Evolutionary conservation across 768 basidiomycete genomes (phyloP), one percentile per base, ranked within the genome.

Genomic region (Mycena rebaudengoi): DNA sequence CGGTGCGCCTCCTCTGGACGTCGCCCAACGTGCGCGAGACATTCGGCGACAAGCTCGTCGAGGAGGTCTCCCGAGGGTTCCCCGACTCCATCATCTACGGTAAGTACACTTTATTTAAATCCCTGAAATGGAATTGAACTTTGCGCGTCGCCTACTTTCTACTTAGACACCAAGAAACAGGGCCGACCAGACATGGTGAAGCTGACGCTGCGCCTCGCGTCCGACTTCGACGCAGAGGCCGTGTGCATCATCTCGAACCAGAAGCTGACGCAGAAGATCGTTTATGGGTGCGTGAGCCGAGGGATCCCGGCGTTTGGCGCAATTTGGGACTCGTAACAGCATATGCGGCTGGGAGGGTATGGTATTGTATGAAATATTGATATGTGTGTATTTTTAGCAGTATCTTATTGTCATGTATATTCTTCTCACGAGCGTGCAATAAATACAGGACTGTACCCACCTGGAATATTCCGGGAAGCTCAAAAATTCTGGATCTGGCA

Each of bases 301-400:
- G 85, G 85, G 3, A 85, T 87, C 50, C 84, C 86, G 23, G 85
- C 85, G 5, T 88, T 85, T 60, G 86, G 86, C 30, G 84, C 85
- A 10, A 86, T 86, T 64, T 88, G 85, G 84, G 85, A 88, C 69
- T 86, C 85, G 10, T 86, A 29, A n/a, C n/a, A n/a, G n/a, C n/a
- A n/a, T n/a, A n/a, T n/a, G n/a, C n/a, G n/a, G n/a, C n/a, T n/a
- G n/a, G n/a, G n/a, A n/a, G n/a, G n/a, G n/a, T n/a, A n/a, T n/a
- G n/a, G n/a, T n/a, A n/a, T n/a, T n/a, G n/a, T n/a, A n/a, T n/a
- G n/a, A n/a, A n/a, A n/a, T n/a, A n/a, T n/a, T n/a, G n/a, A n/a
- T n/a, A n/a, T n/a, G n/a, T n/a, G n/a, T n/a, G n/a, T n/a, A n/a
- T n/a, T n/a, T n/a, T n/a, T n/a, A n/a, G n/a, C n/a, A n/a, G n/a